Base-by-base conservation (phyloP, 2,329 filamentous ascomycete genomes). In the Macrophomina pseudophaseolina region DNA sequence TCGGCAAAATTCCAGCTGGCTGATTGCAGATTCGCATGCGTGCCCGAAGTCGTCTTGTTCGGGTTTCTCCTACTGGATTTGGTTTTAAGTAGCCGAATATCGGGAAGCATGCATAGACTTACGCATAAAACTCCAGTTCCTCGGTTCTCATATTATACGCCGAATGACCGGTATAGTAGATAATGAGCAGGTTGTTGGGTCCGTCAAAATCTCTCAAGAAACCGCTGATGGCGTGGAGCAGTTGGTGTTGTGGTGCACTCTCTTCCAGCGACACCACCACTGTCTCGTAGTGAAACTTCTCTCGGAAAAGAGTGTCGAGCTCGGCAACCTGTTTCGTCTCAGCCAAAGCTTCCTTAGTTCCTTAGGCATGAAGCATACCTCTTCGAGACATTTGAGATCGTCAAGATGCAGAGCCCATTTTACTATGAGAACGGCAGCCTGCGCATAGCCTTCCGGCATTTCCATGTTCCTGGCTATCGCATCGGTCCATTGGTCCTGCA, bases 91-190 rank as follows among this genome's bases (percentile, higher is more conserved):
- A 9, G 16, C 42, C 12, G 4, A 35, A 46, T 33, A 3, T 3
- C 1, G 42, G 6, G 44, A 7, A 16, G 51, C 40, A 5, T 23
- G 14, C 16, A 30, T 49, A 8, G 73, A 75, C 14, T 71, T 71
- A 16, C 70, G 71, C 11, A 68, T 69, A 63, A 76, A 71, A 0
- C 72, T 74, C 49, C 67, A 70, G 14, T 69, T 71, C 3, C 51
- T 7, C 1, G n/a, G 40, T 0, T 69, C 71, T n/a, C 35, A 49
- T 38, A 1, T 66, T 44, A 48, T 70, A 78, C 0, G 71, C 65
- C 14, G 77, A 76, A 66, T 80, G 78, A 0, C 79, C 79, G 2
- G 75, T 80, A 63, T 80, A 80, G 70, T 80, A 80, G 23, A 80
- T 70, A 38, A 79, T 78, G 35, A 79, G 68, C 4, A 78, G 69